phyloP scores from a whole-genome alignment of 2,329 filamentous ascomycete genomes.

The Dothistroma pini region DNA sequence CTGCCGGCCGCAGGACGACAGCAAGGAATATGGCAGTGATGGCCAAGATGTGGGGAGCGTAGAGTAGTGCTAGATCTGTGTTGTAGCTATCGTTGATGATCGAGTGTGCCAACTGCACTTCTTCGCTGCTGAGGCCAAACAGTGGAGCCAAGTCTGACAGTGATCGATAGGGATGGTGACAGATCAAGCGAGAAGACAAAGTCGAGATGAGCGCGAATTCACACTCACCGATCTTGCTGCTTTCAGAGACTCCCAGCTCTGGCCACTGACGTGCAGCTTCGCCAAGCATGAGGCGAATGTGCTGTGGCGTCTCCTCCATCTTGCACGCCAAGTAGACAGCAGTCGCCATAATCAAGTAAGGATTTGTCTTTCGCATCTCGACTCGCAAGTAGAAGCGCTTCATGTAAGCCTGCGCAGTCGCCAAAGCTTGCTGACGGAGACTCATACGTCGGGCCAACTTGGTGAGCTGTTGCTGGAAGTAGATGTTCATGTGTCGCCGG shows the following conservation, averaged over 20 bases:
- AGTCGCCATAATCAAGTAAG: conserved; percentile 88
- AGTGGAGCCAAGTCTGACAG: conserved; percentile 67
- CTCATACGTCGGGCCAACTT: conserved; percentile 80
- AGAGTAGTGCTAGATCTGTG: conserved; percentile 82
- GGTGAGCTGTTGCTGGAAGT: conserved; percentile 81
- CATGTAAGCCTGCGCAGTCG: conserved; percentile 91
- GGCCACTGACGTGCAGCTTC: conserved; percentile 86
- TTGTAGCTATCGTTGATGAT: conserved; percentile 91
- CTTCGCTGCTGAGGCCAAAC: conserved; percentile 71
- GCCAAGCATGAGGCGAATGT: conserved; percentile 83
- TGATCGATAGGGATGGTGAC: conserved; percentile 87
- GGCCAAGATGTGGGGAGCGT: conserved; percentile 84
- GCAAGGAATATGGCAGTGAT: conserved; percentile 80
- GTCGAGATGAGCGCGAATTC: conserved; percentile 91
- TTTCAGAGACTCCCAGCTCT: conserved; percentile 71
- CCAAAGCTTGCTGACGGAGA: conserved; percentile 85
- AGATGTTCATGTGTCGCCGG: conserved; percentile 78
- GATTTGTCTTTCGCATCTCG: conserved; percentile 88
- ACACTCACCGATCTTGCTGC: conserved; percentile 84
- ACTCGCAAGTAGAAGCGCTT: conserved; percentile 90
- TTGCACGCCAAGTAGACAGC: conserved; percentile 95
- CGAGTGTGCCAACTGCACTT: conserved; percentile 71
- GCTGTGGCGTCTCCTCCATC: conserved; percentile 95
- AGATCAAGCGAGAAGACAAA: conserved; percentile 82
- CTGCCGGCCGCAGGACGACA: conserved; percentile 71